Evolutionary conservation across 108 stramenopile species (phyloP), one percentile per base, ranked within the genome.

Genomic region (Phaeodactylum tricornutum): DNA sequence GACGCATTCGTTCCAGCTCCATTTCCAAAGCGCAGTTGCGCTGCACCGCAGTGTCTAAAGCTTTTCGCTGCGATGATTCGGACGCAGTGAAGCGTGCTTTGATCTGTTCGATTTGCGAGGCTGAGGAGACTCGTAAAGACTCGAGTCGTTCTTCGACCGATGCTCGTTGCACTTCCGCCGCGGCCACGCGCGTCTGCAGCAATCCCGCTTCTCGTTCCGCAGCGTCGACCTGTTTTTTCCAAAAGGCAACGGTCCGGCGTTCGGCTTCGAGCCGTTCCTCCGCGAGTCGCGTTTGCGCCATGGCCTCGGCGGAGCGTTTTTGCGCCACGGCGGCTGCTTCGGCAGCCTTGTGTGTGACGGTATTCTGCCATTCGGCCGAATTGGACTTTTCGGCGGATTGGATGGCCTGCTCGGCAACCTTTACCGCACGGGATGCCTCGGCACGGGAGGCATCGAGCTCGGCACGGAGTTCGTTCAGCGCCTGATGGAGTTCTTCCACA

Each of bases 351-450:
- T 91, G 89, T 0, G 89, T 91, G 4, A 91, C 89, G 5, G 89
- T 91, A 16, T 58, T 64, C 29, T 83, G 84, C 89, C 89, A 91
- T 42, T 91, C 89, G 50, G 62, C 66, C 50, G 67, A 73, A 50
- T 53, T 80, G 50, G 64, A 76, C 22, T 77, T 75, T 54, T 91
- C 89, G n/a, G 89, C 89, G 41, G 75, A 77, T 56, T 91, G 89
- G 53, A 91, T 91, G 26, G 89, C 89, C 59, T 91, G 89, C 54
- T 91, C 89, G 21, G 89, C 89, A 9, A 91, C 84, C 50, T 91
- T 91, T 43, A 91, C 89, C 11, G 89, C 89, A 32, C 89, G 63
- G 1, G 84, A 74, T 1, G 89, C 89, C 50, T 91, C 89, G 24
- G 84, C 84, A 21, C 89, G 77, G 40, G 69, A 71, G 41, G 80